Conservation (phyloP, 2,329 filamentous ascomycete genomes). For the Periconia macrospinosa region DNA sequence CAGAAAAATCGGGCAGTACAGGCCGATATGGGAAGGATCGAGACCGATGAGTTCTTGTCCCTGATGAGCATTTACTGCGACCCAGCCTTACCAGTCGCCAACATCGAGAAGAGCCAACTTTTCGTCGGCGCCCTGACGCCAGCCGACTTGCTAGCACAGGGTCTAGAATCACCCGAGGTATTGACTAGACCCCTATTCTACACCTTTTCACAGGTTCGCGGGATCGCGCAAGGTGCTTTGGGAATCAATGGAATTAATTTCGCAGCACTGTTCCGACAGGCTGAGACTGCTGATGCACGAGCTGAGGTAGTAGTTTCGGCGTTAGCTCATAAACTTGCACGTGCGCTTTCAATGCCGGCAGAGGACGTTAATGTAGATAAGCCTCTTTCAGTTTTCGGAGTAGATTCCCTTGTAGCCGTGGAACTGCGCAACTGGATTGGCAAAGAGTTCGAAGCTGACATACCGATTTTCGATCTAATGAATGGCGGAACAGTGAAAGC, state of each 20-base stretch:
- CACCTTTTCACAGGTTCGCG: too few relatives aligned
- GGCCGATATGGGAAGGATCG: background rate
- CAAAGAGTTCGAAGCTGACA: background rate
- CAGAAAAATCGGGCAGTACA: background rate
- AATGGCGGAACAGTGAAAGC: too few relatives aligned
- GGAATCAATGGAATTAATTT: background rate
- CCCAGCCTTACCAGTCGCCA: background rate
- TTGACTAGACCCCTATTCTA: too few relatives aligned
- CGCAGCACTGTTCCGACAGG: conserved; percentile 4
- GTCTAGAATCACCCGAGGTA: background rate
- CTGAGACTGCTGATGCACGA: conserved; percentile 9
- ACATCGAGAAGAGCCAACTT: background rate
- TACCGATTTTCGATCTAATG: conserved; percentile 5
- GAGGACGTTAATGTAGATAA: conserved; percentile 26
- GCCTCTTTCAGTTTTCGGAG: conserved; percentile 14
- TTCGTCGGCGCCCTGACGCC: background rate
- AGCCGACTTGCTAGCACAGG: background rate
- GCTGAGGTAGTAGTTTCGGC: conserved; percentile 12
- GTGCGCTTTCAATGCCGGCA: conserved; percentile 10
- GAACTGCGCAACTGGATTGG: conserved; percentile 6
- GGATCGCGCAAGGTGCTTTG: too few relatives aligned
- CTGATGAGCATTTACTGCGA: conserved; percentile 14
- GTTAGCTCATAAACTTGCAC: conserved; percentile 11
- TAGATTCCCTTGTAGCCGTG: conserved; percentile 6
- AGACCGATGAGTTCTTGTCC: background rate